Base-by-base conservation (phyloP, 306 rosid genomes). In the Lotus japonicus region DNA sequence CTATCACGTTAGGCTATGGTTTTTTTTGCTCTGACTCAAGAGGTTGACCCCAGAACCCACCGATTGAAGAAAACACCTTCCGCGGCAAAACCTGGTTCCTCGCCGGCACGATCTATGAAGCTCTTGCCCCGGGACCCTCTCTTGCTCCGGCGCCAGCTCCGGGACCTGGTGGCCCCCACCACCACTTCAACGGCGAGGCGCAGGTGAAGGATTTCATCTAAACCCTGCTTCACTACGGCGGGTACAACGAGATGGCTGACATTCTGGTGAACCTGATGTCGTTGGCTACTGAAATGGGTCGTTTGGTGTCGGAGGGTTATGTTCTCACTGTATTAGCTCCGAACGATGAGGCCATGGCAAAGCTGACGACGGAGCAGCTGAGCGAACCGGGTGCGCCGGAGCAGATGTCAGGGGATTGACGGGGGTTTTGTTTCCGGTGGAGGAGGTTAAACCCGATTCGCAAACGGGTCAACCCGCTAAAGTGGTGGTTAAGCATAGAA, bases 341-440 rank as follows among this genome's bases (percentile, higher is more conserved):
- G 0, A 89, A 89, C 74, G 96, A 89, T 58, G 96, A 89, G 17
- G 96, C 96, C 0, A 83, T 89, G 90, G 90, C 90, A 31, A 89
- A 87, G 78, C 64, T 87, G n/a, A 87, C 92, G 17, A 85, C 96
- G 50, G 92, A 89, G 51, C 90, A 87, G 66, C 67, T 89, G 54
- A 89, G 96, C 18, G 96, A 89, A 77, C 96, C 96, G 3, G 96
- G 96, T 5, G 88, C 96, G 3, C 96, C 96, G 42, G 96, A 89
- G 58, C 90, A 81, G 82, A 89, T 87, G 39, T 11, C 96, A 89
- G 79, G 96, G 96, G 9, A 81, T 89, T 43, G 96, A 86, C 11
- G n/a, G 85, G 83, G 3, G 96, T 86, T 42, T 70, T 89, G 77
- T 84, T 84, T 59, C 96, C 96, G 2, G 8, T 57, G 54, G 87